These are phyloP conservation scores for Cymbidium sinense DNA, from an alignment of 106 monocot species.

Conservation along the genomic window DNA sequence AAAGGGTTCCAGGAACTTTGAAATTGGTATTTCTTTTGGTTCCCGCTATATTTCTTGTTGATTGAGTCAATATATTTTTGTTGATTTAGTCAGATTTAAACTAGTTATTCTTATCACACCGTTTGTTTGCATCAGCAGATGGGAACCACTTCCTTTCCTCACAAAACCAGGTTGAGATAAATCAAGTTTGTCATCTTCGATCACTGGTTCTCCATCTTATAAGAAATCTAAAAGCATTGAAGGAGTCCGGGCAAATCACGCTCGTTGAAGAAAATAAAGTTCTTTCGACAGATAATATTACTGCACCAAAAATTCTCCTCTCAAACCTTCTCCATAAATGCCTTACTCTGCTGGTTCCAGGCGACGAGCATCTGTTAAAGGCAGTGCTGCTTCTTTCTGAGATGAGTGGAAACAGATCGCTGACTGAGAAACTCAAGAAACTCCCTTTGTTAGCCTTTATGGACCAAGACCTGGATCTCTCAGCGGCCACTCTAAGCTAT, in stretches of 20 bases:
- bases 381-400: slow-evolving; percentile 47
- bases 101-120: no score
- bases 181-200: slow-evolving; percentile 34
- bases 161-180: slow-evolving; percentile 8
- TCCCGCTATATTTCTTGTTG: neutral
- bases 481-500: neutral
- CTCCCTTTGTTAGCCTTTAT: slow-evolving; percentile 22
- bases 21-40: slow-evolving; percentile 21
- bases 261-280: slow-evolving; percentile 20
- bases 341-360: slow-evolving; percentile 37
- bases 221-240: slow-evolving; percentile 40
- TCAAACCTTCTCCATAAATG: slow-evolving; percentile 52
- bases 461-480: slow-evolving; percentile 6
- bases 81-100: neutral
- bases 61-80: no score
- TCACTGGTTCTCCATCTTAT: slow-evolving; percentile 59
- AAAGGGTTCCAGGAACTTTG: slow-evolving; percentile 19
- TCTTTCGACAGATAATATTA: slow-evolving; percentile 17
- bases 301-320: slow-evolving; percentile 36
- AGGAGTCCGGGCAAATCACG: slow-evolving; percentile 35
- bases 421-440: slow-evolving; percentile 47
- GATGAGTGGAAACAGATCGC: slow-evolving; percentile 26
- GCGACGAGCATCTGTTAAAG: slow-evolving; percentile 45
- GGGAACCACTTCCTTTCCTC: slow-evolving; percentile 13
- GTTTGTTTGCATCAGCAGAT: slow-evolving; percentile 21